phyloP scores from a whole-genome alignment of 176 grass and related monocot species.

The Canna indica region DNA sequence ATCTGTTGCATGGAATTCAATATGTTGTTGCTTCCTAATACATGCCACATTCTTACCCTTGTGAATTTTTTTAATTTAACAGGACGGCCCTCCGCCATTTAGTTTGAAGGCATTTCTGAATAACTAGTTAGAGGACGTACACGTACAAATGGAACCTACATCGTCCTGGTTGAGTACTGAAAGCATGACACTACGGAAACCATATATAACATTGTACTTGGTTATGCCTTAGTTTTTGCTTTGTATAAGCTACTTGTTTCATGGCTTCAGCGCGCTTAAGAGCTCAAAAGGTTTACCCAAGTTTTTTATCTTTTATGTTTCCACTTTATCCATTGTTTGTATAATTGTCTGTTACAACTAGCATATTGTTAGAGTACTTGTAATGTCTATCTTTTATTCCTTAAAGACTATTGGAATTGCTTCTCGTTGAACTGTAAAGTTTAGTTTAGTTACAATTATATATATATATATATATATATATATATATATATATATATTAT shows the following conservation, averaged over 20 bases:
- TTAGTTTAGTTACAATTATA: too few relatives aligned
- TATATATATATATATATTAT: too few relatives aligned
- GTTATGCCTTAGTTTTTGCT: background rate
- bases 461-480: too few relatives aligned
- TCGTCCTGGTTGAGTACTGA: background rate
- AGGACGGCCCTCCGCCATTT: constrained; percentile 85
- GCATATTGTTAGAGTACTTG: background rate
- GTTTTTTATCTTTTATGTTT: background rate
- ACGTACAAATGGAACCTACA: background rate
- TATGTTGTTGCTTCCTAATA: background rate
- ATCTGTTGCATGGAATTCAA: background rate
- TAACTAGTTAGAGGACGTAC: constrained; percentile 23
- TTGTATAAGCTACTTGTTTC: background rate
- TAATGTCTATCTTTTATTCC: background rate
- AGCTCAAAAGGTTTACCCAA: background rate
- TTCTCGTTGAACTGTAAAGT: too few relatives aligned
- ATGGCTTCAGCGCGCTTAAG: background rate
- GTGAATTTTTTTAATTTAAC: constrained; percentile 19
- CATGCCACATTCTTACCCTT: constrained; percentile 29
- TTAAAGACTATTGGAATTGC: background rate
- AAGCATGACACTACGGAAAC: background rate
- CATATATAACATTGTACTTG: background rate
- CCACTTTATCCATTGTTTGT: background rate
- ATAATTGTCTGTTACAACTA: background rate
- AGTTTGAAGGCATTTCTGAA: constrained; percentile 88